Conservation (phyloP, 441 rosid species). For the Adansonia madagascariensis region DNA sequence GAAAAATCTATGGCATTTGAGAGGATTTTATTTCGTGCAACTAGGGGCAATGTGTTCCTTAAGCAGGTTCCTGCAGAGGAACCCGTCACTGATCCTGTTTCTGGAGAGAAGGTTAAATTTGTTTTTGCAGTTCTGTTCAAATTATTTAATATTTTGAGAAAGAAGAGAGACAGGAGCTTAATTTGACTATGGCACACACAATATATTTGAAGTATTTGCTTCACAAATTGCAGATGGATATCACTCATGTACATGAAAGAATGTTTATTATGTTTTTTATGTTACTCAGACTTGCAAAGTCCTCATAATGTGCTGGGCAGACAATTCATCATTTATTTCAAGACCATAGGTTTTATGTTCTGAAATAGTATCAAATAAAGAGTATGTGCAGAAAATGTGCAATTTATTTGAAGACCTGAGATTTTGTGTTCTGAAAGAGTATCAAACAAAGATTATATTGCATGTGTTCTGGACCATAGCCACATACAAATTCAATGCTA, state of each 20-base stretch:
- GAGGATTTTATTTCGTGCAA: slow-evolving; percentile 94
- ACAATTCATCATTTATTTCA: slow-evolving; percentile 18
- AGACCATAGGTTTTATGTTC: slow-evolving; percentile 1
- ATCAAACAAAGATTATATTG: not conserved
- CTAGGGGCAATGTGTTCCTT: slow-evolving; percentile 87
- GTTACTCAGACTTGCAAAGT: slow-evolving; percentile 7
- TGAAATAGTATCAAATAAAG: not conserved
- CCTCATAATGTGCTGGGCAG: not conserved
- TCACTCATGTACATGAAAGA: not conserved
- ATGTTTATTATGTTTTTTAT: slow-evolving; percentile 12
- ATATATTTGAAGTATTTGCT: not conserved
- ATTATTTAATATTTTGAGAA: slow-evolving; percentile 7
- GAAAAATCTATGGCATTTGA: slow-evolving; percentile 85
- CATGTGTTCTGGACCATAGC: not conserved
- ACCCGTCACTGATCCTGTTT: slow-evolving; percentile 81
- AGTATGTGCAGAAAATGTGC: not conserved
- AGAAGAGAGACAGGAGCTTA: not conserved
- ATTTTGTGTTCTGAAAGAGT: not conserved
- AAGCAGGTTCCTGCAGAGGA: slow-evolving; percentile 72
- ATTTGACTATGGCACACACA: not conserved
- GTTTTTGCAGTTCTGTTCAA: not conserved
- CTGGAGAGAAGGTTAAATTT: slow-evolving; percentile 73
- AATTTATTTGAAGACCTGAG: not conserved
- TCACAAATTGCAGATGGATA: not conserved
- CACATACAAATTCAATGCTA: not conserved